A percentile compares a stretch with the other conserved stretches of the same genome.
Evolutionary conservation across 2,329 filamentous ascomycete species (phyloP).

Genomic region (Stagonosporopsis cucurbitacearum): DNA sequence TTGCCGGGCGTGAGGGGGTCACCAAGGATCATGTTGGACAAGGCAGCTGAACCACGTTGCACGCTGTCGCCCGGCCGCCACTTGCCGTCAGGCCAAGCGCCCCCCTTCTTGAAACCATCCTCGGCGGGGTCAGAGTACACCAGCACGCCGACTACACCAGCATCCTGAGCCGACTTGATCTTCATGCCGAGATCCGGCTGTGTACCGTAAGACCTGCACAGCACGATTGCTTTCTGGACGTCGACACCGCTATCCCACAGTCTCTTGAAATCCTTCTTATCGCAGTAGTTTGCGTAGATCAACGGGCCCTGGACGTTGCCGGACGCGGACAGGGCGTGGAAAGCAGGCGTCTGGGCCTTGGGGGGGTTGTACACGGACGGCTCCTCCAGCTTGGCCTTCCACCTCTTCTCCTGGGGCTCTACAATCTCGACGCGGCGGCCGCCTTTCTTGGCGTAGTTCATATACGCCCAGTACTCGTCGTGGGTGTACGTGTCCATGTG

Average conservation of each 20-base stretch:
- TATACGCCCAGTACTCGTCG: constrained; percentile 81
- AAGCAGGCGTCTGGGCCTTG: constrained; percentile 71
- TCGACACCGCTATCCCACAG: constrained; percentile 75
- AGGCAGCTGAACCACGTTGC: constrained; percentile 79
- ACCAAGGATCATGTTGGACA: constrained; percentile 83
- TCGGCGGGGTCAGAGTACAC: constrained; percentile 91
- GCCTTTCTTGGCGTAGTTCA: constrained; percentile 84
- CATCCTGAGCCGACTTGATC: constrained; percentile 86
- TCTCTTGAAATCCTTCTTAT: constrained; percentile 78
- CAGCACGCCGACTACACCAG: constrained; percentile 84
- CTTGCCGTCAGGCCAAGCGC: constrained; percentile 75
- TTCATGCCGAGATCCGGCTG: constrained; percentile 78
- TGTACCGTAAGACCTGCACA: constrained; percentile 81
- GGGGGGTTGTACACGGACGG: constrained; percentile 69
- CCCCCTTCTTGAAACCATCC: constrained; percentile 78
- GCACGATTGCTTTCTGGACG: constrained; percentile 78
- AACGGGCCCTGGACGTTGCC: constrained; percentile 86
- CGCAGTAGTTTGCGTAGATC: constrained; percentile 92
- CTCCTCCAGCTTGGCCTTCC: constrained; percentile 87
- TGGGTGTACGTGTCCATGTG: constrained; percentile 77
- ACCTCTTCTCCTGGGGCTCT: constrained; percentile 69
- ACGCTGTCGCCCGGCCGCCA: constrained; percentile 84
- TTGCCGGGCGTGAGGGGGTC: constrained; percentile 92
- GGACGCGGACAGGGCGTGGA: constrained; percentile 87
- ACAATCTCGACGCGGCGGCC: constrained; percentile 84